Percentiles rank a stretch among this genome's conserved stretches.
phyloP scores from a whole-genome alignment of 805 yeast genomes.

The Schwanniomyces occidentalis region DNA sequence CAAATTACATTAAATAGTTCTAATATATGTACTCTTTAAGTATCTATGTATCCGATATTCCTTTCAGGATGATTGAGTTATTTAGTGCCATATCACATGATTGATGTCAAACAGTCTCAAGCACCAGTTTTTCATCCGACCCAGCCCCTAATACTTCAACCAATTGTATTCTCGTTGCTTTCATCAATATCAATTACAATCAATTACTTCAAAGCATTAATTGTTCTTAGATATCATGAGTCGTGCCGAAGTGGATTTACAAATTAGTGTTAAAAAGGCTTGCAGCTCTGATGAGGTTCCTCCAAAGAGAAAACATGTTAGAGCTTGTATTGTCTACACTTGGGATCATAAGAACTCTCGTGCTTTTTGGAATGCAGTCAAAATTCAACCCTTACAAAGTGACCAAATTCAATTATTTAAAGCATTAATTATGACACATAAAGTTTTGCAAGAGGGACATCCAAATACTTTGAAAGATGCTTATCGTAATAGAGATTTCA shows the following conservation, averaged over 20 bases:
- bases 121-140: too few species aligned
- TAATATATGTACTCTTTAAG: too few species aligned
- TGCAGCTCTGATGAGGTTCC: constrained; percentile 84
- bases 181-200: background rate
- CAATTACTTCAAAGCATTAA: background rate
- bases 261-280: constrained; percentile 73
- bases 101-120: too few species aligned
- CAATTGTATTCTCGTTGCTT: background rate
- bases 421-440: constrained; percentile 81
- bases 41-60: too few species aligned
- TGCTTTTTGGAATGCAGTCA: constrained; percentile 83
- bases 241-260: constrained; percentile 48
- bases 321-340: constrained; percentile 92
- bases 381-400: constrained; percentile 73
- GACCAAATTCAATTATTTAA: constrained; percentile 87
- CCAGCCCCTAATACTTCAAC: constrained; percentile 8
- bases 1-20: too few species aligned
- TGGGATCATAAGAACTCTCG: constrained; percentile 91
- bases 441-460: constrained; percentile 98
- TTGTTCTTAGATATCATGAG: constrained; percentile 25
- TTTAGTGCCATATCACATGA: too few species aligned
- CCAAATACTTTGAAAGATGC: constrained; percentile 80
- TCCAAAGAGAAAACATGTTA: constrained; percentile 93
- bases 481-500: constrained; percentile 73
- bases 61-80: too few species aligned